A percentile compares a stretch with the other conserved stretches of the same genome.
phyloP scores from a whole-genome alignment of 257 asterid genomes.

The Solanum lignicaule region DNA sequence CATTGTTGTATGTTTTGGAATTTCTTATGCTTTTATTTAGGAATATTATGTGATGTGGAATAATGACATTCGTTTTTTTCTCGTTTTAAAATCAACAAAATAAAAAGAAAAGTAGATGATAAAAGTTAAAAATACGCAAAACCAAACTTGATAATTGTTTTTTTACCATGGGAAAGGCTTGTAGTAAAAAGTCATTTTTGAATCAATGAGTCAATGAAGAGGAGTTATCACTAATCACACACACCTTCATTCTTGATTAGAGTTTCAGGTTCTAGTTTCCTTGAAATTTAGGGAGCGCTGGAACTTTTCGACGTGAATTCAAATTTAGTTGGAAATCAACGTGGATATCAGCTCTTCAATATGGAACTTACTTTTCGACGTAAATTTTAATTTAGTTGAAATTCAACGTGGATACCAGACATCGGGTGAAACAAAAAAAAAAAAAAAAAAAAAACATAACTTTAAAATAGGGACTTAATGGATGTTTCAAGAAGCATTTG shows the following conservation, averaged over 20 bases:
- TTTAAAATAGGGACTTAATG: not conserved
- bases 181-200: not conserved
- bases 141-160: not conserved
- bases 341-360: not conserved
- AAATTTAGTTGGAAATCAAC: not conserved
- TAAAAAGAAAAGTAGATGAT: too few species aligned
- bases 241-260: too few species aligned
- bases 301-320: too few species aligned
- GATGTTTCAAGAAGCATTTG: not conserved
- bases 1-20: not conserved
- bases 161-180: not conserved
- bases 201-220: not conserved
- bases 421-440: too few species aligned
- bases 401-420: not conserved
- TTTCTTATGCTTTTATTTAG: not conserved
- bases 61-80: not conserved
- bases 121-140: too few species aligned
- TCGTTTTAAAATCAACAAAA: too few species aligned
- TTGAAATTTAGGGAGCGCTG: fast-evolving
- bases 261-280: not conserved
- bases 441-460: not conserved
- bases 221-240: not conserved
- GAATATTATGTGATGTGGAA: not conserved
- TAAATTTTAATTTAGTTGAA: too few species aligned
- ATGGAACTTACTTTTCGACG: fast-evolving